A percentile compares a stretch with the other conserved stretches of the same genome.
Conservation (phyloP, 257 asterid genomes). For the Dorcoceras hygrometricum region DNA sequence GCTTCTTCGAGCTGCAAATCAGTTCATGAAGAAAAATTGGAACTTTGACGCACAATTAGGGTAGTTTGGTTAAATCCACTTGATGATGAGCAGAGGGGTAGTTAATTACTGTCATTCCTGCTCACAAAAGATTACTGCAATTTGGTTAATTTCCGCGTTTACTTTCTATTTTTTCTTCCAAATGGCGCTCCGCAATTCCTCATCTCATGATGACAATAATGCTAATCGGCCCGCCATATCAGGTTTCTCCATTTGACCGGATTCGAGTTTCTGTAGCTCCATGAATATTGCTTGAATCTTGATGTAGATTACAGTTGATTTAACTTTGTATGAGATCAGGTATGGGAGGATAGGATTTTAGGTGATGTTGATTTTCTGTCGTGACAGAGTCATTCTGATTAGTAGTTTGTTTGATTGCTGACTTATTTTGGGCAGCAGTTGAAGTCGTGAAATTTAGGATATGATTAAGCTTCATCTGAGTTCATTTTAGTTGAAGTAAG, state of each 20-base stretch:
- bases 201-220: conserved; percentile 26
- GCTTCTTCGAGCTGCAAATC: not conserved
- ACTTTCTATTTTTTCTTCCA: conserved; percentile 50
- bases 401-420: conserved; percentile 6
- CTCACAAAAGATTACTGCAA: conserved; percentile 37
- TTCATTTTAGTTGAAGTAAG: not conserved
- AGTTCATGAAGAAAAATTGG: not conserved
- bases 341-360: too few species aligned
- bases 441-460: conserved; percentile 14
- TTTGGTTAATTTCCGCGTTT: conserved; percentile 57
- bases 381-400: not conserved
- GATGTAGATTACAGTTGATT: conserved; percentile 7
- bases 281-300: conserved; percentile 12
- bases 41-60: not conserved
- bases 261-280: not conserved
- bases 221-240: conserved; percentile 23
- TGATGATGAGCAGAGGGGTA: conserved; percentile 36
- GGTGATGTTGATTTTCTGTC: not conserved
- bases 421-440: not conserved
- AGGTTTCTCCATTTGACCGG: conserved; percentile 23
- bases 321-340: not conserved
- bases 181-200: conserved; percentile 47
- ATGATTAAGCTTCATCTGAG: not conserved
- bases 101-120: conserved; percentile 36
- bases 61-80: not conserved